Evolutionary conservation across 192 early-diverging fungal species (phyloP).

Genomic region (Backusella circina): DNA sequence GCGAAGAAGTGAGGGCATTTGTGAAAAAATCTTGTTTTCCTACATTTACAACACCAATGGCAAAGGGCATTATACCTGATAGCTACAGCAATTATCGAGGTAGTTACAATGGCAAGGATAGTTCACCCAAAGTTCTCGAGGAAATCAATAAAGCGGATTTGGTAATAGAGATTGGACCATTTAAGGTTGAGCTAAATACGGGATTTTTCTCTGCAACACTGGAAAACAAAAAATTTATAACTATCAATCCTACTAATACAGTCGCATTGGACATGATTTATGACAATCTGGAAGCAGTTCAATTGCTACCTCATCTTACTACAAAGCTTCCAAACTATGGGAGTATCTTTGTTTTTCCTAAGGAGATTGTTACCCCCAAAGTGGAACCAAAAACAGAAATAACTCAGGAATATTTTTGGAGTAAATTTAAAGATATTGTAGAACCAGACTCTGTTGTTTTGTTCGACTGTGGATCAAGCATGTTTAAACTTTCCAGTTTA

Average conservation of each 20-base stretch:
- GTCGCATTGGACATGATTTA: slow-evolving; percentile 27
- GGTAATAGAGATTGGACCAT: slow-evolving; percentile 35
- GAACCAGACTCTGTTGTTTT: slow-evolving; percentile 22
- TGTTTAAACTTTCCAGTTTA: slow-evolving; percentile 33
- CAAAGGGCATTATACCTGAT: slow-evolving; percentile 36
- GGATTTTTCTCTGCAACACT: slow-evolving; percentile 39
- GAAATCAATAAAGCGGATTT: slow-evolving; percentile 36
- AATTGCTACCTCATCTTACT: slow-evolving; percentile 17
- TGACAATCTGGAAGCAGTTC: slow-evolving; percentile 30
- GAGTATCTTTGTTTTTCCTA: not conserved
- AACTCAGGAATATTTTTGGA: slow-evolving; percentile 40
- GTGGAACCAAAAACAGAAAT: slow-evolving; percentile 10
- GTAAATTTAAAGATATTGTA: slow-evolving; percentile 24
- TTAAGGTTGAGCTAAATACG: slow-evolving; percentile 45
- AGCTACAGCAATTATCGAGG: slow-evolving; percentile 29
- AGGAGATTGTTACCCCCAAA: not conserved
- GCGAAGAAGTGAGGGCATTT: slow-evolving; percentile 21
- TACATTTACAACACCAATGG: slow-evolving; percentile 41
- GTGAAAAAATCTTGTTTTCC: slow-evolving; percentile 31
- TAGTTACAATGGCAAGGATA: not conserved
- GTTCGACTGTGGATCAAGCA: slow-evolving; percentile 38
- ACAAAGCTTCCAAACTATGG: not conserved
- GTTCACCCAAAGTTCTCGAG: slow-evolving; percentile 18
- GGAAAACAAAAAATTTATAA: slow-evolving; percentile 22
- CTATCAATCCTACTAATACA: slow-evolving; percentile 31